Conservation (phyloP, 768 basidiomycete genomes). For the Lanmaoa rubissima region DNA sequence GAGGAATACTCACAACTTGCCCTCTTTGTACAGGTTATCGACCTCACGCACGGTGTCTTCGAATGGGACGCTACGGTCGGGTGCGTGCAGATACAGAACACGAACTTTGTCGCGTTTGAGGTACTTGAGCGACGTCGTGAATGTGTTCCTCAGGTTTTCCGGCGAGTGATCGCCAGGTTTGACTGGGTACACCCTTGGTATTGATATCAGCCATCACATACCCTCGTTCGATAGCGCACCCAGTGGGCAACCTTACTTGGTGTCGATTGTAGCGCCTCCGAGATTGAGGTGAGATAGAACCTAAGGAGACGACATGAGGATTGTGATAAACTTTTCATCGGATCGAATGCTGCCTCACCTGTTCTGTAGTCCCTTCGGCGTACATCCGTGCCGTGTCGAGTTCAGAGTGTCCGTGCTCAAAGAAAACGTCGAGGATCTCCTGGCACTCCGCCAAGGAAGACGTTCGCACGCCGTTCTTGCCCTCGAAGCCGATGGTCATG, state of each 20-base stretch:
- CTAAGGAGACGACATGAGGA: slow-evolving; percentile 21
- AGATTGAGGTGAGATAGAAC: slow-evolving; percentile 41
- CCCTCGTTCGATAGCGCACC: background rate
- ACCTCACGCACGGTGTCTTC: slow-evolving; percentile 54
- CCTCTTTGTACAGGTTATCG: slow-evolving; percentile 55
- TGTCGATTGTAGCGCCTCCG: slow-evolving; percentile 42
- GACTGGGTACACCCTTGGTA: slow-evolving; percentile 39
- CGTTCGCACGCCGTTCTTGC: slow-evolving; percentile 41
- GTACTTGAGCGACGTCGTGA: slow-evolving; percentile 44
- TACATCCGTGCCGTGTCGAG: slow-evolving; percentile 55
- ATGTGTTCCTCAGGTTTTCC: slow-evolving; percentile 40
- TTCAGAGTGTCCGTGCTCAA: slow-evolving; percentile 41
- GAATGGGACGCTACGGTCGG: slow-evolving; percentile 56
- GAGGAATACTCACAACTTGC: slow-evolving; percentile 44
- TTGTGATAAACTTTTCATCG: background rate
- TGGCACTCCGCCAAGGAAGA: slow-evolving; percentile 37
- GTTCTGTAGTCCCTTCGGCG: slow-evolving; percentile 54
- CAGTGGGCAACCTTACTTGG: slow-evolving; percentile 35
- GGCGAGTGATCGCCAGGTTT: slow-evolving; percentile 44
- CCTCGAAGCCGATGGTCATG: slow-evolving; percentile 44
- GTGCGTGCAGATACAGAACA: slow-evolving; percentile 59
- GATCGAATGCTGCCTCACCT: slow-evolving; percentile 27
- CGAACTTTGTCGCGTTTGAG: slow-evolving; percentile 47
- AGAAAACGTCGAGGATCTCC: slow-evolving; percentile 45
- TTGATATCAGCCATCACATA: background rate